phyloP scores from a whole-genome alignment of 1,139 yeast species.

The Candida dubliniensis region DNA sequence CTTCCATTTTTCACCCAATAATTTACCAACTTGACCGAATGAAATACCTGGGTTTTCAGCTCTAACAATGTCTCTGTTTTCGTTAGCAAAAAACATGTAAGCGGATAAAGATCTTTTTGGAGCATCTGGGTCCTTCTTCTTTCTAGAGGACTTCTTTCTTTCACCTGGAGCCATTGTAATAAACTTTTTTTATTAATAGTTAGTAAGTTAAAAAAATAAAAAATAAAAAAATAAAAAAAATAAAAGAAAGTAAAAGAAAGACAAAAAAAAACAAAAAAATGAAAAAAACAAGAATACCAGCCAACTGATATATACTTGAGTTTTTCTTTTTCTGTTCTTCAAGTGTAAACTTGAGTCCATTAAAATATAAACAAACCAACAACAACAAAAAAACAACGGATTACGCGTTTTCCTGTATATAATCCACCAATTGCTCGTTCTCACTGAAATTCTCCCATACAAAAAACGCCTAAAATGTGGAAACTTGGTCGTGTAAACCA shows the following conservation, averaged over 20 bases:
- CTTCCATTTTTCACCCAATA: conserved; percentile 97
- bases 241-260: not conserved
- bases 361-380: conserved; percentile 1
- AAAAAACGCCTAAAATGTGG: not conserved
- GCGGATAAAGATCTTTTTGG: conserved; percentile 98
- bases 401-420: conserved; percentile 6
- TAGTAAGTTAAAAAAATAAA: not conserved
- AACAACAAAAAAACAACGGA: not conserved
- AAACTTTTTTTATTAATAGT: conserved; percentile 6
- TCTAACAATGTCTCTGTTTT: conserved; percentile 91
- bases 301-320: not conserved
- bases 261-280: not conserved
- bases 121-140: conserved; percentile 90
- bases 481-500: no score
- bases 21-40: conserved; percentile 89
- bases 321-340: not conserved
- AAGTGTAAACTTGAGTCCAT: not conserved
- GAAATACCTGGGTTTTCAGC: conserved; percentile 93
- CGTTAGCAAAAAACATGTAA: conserved; percentile 98
- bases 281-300: not conserved
- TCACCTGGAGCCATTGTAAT: conserved; percentile 27
- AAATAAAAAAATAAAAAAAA: conserved; percentile 1
- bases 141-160: conserved; percentile 50
- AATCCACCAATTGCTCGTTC: not conserved
- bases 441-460: not conserved